phyloP scores from a whole-genome alignment of 2,329 filamentous ascomycete species.

The Pleurostoma richardsiae region DNA sequence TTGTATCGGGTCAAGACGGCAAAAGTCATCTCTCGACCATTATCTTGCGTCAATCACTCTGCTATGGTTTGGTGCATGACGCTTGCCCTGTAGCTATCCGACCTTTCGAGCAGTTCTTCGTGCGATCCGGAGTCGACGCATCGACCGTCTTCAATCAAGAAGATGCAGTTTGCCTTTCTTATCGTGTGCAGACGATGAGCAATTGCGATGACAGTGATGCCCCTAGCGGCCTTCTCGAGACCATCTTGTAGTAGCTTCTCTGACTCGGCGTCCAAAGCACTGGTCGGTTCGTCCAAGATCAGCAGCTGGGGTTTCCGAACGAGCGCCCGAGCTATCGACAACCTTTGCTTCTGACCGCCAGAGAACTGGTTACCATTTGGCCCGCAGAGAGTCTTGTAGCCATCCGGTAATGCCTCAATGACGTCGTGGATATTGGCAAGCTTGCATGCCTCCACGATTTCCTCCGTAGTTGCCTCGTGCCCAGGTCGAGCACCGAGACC shows the following conservation, averaged over 20 bases:
- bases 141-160: slow-evolving; percentile 32
- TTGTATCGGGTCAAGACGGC: no score
- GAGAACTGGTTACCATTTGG: slow-evolving; percentile 62
- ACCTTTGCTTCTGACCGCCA: slow-evolving; percentile 64
- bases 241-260: slow-evolving; percentile 54
- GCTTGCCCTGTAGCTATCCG: slow-evolving; percentile 21
- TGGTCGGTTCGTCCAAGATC: slow-evolving; percentile 67
- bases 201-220: slow-evolving; percentile 35
- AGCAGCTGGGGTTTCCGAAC: slow-evolving; percentile 59
- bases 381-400: slow-evolving; percentile 52
- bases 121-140: slow-evolving; percentile 29
- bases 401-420: slow-evolving; percentile 47
- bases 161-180: slow-evolving; percentile 35
- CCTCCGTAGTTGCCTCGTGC: slow-evolving; percentile 36
- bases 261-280: slow-evolving; percentile 59
- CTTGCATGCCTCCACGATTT: slow-evolving; percentile 51
- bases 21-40: no score
- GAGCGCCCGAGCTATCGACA: slow-evolving; percentile 65
- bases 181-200: slow-evolving; percentile 40
- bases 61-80: slow-evolving; percentile 25
- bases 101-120: slow-evolving; percentile 18
- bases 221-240: slow-evolving; percentile 40
- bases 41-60: background rate
- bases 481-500: slow-evolving; percentile 34
- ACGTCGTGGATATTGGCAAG: slow-evolving; percentile 56